These are phyloP conservation scores for Lachnellula suecica DNA, from an alignment of 2,329 filamentous ascomycete species.

Conservation along the genomic window DNA sequence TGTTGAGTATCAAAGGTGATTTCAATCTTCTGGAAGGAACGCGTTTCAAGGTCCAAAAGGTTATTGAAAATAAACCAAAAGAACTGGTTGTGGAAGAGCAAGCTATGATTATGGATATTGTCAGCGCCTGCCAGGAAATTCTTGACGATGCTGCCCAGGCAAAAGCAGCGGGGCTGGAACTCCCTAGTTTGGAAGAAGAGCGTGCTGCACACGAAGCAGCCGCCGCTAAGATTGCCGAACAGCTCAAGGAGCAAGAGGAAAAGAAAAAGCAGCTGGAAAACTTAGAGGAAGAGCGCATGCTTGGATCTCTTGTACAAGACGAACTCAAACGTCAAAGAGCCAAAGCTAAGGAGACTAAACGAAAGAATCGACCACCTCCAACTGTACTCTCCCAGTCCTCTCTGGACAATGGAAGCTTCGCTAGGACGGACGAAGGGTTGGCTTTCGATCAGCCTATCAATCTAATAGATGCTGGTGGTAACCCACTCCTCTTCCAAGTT, in stretches of 20 bases:
- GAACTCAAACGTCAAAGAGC: slow-evolving; percentile 68
- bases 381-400: slow-evolving; percentile 23
- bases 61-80: slow-evolving; percentile 57
- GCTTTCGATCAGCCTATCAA: slow-evolving; percentile 68
- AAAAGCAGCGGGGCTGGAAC: slow-evolving; percentile 70
- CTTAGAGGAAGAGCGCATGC: slow-evolving; percentile 67
- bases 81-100: slow-evolving; percentile 51
- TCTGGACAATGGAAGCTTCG: slow-evolving; percentile 25
- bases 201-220: slow-evolving; percentile 78
- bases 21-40: slow-evolving; percentile 68
- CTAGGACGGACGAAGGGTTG: slow-evolving; percentile 40
- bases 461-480: slow-evolving; percentile 62
- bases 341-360: slow-evolving; percentile 62
- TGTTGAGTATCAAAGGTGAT: slow-evolving; percentile 66
- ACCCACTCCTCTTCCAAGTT: slow-evolving; percentile 64
- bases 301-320: slow-evolving; percentile 70
- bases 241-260: slow-evolving; percentile 46
- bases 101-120: slow-evolving; percentile 50
- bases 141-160: slow-evolving; percentile 83
- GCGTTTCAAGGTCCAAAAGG: slow-evolving; percentile 66
- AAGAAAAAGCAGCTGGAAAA: slow-evolving; percentile 52
- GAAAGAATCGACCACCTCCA: slow-evolving; percentile 50
- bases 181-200: slow-evolving; percentile 88
- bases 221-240: slow-evolving; percentile 56
- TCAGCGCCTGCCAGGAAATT: slow-evolving; percentile 57